Evolutionary conservation across 371 early-diverging fungal genomes (phyloP).

Genomic region (Nosema bombycis): DNA sequence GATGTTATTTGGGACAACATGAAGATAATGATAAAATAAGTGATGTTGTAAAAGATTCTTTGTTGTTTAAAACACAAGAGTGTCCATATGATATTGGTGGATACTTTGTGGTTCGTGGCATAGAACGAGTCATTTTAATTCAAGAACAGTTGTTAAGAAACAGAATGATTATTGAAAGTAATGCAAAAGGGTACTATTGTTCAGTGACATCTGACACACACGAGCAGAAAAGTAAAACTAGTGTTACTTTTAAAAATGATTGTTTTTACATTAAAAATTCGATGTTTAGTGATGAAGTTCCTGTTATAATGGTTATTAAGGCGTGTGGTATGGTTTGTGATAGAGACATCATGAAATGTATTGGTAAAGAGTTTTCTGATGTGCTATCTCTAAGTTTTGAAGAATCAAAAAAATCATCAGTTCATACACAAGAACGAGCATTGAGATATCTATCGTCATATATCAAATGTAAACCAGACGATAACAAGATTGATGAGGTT

Average conservation of each 20-base stretch:
- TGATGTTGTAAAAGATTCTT: not conserved
- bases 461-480: slow-evolving; percentile 46
- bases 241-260: slow-evolving; percentile 71
- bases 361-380: slow-evolving; percentile 75
- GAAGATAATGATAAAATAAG: slow-evolving; percentile 11
- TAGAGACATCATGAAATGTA: slow-evolving; percentile 82
- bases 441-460: slow-evolving; percentile 39
- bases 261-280: slow-evolving; percentile 85
- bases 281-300: slow-evolving; percentile 79
- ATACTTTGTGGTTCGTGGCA: slow-evolving; percentile 94
- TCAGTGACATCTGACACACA: slow-evolving; percentile 80
- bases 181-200: slow-evolving; percentile 76
- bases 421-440: slow-evolving; percentile 76
- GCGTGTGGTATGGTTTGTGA: slow-evolving; percentile 78
- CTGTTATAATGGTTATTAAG: slow-evolving; percentile 68
- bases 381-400: slow-evolving; percentile 80
- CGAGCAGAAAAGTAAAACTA: slow-evolving; percentile 92
- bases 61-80: slow-evolving; percentile 70
- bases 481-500: slow-evolving; percentile 73
- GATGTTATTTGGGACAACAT: slow-evolving; percentile 70
- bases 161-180: slow-evolving; percentile 91
- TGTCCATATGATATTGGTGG: slow-evolving; percentile 98
- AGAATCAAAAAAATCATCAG: slow-evolving; percentile 70
- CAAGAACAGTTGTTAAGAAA: slow-evolving; percentile 99
- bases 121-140: slow-evolving; percentile 95